phyloP scores from a whole-genome alignment of 2,329 filamentous ascomycete genomes.

The Apiospora marii region DNA sequence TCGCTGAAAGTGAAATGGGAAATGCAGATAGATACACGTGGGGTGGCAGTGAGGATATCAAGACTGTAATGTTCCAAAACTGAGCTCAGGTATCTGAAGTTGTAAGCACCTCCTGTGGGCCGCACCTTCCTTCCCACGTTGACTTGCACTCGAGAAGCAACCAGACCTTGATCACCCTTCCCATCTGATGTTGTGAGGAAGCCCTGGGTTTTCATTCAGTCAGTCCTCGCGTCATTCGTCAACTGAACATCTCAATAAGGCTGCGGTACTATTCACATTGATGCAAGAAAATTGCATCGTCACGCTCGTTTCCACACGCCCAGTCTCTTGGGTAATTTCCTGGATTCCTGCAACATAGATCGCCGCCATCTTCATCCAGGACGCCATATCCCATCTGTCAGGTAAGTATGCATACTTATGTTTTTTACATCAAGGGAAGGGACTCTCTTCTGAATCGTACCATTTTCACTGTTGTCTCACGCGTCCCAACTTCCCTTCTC shows the following conservation, averaged over 20 bases:
- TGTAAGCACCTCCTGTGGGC: not conserved
- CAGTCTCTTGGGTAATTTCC: constrained; percentile 10
- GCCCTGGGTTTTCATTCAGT: not conserved
- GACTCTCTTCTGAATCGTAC: not conserved
- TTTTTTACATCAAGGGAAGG: not conserved
- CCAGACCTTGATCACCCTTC: not conserved
- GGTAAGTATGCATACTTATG: not conserved
- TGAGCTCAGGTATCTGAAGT: not conserved
- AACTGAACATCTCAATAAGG: not conserved
- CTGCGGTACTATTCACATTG: not conserved
- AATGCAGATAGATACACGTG: not conserved
- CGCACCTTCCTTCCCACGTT: not conserved
- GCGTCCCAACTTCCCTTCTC: not conserved
- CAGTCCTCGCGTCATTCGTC: not conserved
- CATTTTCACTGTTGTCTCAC: not conserved
- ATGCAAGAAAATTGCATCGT: not conserved
- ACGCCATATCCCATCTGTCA: not conserved
- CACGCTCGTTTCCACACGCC: not conserved
- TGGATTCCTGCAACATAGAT: not conserved
- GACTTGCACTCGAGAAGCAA: not conserved
- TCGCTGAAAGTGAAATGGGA: too few species aligned
- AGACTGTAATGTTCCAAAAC: not conserved
- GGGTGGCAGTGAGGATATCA: not conserved
- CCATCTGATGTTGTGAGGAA: not conserved
- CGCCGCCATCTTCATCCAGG: not conserved